Conservation (phyloP, 2,329 filamentous ascomycete genomes). For the Cladosporium sp. region DNA sequence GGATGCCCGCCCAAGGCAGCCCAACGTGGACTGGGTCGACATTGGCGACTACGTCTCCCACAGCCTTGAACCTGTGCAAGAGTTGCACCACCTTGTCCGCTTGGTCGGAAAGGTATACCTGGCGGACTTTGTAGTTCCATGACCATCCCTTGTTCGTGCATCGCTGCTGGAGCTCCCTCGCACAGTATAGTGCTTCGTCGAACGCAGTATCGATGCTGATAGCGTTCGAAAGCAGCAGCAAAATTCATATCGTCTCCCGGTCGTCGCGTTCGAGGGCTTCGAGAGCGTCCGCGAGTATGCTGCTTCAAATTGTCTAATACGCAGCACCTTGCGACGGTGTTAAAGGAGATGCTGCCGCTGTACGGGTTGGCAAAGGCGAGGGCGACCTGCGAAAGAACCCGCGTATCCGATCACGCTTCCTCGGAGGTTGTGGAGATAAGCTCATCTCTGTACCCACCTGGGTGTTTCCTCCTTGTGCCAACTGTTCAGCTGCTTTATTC, state of each 20-base stretch:
- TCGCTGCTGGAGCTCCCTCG: background rate
- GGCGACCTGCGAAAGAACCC: no score
- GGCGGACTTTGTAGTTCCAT: slow-evolving; percentile 6
- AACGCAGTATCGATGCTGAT: background rate
- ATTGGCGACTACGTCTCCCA: slow-evolving; percentile 4
- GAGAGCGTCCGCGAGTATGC: slow-evolving; percentile 15
- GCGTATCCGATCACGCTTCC: no score
- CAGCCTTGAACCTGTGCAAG: slow-evolving; percentile 7
- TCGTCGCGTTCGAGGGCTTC: background rate
- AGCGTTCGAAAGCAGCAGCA: background rate
- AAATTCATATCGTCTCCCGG: background rate
- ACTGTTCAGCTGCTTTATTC: no score
- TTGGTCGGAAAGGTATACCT: slow-evolving; percentile 3
- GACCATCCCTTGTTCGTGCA: slow-evolving; percentile 10
- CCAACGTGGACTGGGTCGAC: slow-evolving; percentile 8
- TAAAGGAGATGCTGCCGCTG: no score
- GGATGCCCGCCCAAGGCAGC: slow-evolving; percentile 18
- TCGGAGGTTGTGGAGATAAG: no score
- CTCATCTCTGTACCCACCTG: no score
- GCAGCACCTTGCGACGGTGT: no score
- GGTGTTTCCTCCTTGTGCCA: no score
- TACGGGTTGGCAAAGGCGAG: no score
- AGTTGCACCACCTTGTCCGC: background rate
- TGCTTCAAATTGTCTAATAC: no score
- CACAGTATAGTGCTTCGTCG: background rate